A percentile compares a stretch with the other conserved stretches of the same genome.
phyloP scores from a whole-genome alignment of 1,284 basidiomycete genomes.

The Sporisorium graminicola region DNA sequence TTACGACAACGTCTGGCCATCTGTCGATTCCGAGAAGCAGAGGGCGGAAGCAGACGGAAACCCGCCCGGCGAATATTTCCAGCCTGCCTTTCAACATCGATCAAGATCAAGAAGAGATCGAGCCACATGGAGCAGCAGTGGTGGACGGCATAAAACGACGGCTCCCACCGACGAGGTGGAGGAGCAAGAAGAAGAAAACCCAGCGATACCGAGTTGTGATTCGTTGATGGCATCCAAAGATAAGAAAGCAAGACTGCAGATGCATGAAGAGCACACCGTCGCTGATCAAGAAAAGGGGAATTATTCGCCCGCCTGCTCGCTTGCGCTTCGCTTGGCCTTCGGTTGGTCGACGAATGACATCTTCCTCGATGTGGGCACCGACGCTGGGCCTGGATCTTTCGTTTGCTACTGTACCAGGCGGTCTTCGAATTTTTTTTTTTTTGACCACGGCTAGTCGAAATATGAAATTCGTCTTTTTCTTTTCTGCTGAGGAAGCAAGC shows the following conservation, averaged over 20 bases:
- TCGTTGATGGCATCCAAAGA: conserved; percentile 31
- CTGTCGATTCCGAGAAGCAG: too few relatives aligned
- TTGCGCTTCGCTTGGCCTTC: too few relatives aligned
- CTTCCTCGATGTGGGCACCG: neutral
- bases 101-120: neutral
- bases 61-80: conserved; percentile 8
- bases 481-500: neutral
- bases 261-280: neutral
- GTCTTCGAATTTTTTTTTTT: too few relatives aligned
- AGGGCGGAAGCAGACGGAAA: conserved; percentile 23
- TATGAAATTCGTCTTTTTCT: conserved; percentile 2
- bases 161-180: conserved; percentile 14
- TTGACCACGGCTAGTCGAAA: conserved; percentile 6
- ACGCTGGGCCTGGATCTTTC: neutral
- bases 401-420: too few relatives aligned
- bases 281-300: neutral
- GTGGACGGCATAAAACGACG: conserved; percentile 4
- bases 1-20: conserved; percentile 12
- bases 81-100: too few relatives aligned
- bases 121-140: conserved; percentile 3
- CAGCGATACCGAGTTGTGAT: conserved; percentile 33
- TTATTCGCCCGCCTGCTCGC: too few relatives aligned
- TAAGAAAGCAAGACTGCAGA: conserved; percentile 17
- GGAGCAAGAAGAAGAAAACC: too few relatives aligned
- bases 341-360: too few relatives aligned